Base-by-base conservation (phyloP, 345 rosid genomes). In the Camelina laxa region DNA sequence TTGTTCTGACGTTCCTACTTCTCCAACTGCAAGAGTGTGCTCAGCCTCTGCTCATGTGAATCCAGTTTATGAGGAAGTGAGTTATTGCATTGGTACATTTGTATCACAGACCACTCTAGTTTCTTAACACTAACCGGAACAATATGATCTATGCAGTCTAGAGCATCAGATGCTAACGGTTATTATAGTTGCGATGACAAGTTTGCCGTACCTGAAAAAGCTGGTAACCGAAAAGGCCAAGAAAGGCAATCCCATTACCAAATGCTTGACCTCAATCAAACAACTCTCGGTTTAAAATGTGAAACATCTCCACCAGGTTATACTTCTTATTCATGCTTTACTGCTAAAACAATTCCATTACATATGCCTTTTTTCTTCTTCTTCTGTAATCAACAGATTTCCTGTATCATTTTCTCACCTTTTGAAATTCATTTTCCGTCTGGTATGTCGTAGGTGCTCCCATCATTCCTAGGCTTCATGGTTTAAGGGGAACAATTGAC, bases 171-270 rank as follows among this genome's bases (percentile, higher is more conserved):
- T 72, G 79, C 87, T 22, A 87, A 75, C 65, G 81, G 84, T 33
- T 88, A 87, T 83, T 86, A 86, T 81, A 88, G 91, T 76, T 94
- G 96, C 57, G 82, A 87, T 51, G 94, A 89, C 42, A 82, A 70
- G 75, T 82, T 84, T 66, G 39, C 78, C 59, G 11, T 66, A 57
- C 72, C 56, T 73, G 84, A 82, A 72, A 79, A 84, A 78, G 67
- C 71, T 57, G 49, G 67, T 35, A 66, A 77, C 76, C 63, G 75
- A 78, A 84, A 50, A 41, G 64, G 35, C 38, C 73, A 74, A 41
- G 74, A 71, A 20, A 67, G 60, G 60, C 58, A 53, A 75, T 79
- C 87, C 73, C 79, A 44, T 4, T 70, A 72, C 27, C 83, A 74
- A 54, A 72, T 72, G 63, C 72, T 48, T 14, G 72, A 73, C 65